phyloP scores from a whole-genome alignment of 345 rosid genomes.

The Barbarea vulgaris region DNA sequence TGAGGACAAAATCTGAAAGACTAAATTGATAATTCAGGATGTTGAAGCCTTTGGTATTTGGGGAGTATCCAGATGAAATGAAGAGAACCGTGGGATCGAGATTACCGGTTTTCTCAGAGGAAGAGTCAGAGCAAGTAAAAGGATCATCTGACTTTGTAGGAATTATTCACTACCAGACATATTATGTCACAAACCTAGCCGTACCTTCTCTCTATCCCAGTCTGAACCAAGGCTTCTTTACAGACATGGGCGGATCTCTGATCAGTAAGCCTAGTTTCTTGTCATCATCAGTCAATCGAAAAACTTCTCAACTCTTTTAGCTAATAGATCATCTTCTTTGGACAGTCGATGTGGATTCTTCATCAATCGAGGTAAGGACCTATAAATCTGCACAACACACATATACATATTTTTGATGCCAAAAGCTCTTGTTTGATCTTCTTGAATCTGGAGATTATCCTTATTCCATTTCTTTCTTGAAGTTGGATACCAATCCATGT shows the following conservation, averaged over 20 bases:
- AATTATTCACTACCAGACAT: slow-evolving; percentile 45
- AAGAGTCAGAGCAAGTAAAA: slow-evolving; percentile 60
- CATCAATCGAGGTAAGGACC: slow-evolving; percentile 24
- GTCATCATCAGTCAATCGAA: not conserved
- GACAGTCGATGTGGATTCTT: slow-evolving; percentile 37
- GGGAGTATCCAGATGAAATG: slow-evolving; percentile 76
- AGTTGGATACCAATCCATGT: slow-evolving; percentile 45
- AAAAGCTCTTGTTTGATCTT: not conserved
- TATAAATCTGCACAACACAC: not conserved
- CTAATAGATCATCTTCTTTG: slow-evolving; percentile 24
- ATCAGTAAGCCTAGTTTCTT: slow-evolving; percentile 35
- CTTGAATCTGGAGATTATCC: not conserved
- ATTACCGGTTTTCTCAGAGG: slow-evolving; percentile 56
- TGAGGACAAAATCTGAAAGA: not conserved
- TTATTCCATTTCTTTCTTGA: not conserved
- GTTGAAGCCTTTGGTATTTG: slow-evolving; percentile 61
- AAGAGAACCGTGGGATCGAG: slow-evolving; percentile 63
- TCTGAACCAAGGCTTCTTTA: slow-evolving; percentile 33
- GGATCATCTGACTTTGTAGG: slow-evolving; percentile 72
- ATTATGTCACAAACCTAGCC: slow-evolving; percentile 39
- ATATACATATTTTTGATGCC: not conserved
- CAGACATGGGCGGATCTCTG: slow-evolving; percentile 42
- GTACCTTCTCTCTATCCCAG: slow-evolving; percentile 24
- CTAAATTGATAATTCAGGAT: slow-evolving; percentile 42
- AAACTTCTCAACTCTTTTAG: not conserved